A percentile compares a stretch with the other conserved stretches of the same genome.
Evolutionary conservation across 495 filamentous ascomycete species (phyloP).

Genomic region (Gamarada debralockiae): DNA sequence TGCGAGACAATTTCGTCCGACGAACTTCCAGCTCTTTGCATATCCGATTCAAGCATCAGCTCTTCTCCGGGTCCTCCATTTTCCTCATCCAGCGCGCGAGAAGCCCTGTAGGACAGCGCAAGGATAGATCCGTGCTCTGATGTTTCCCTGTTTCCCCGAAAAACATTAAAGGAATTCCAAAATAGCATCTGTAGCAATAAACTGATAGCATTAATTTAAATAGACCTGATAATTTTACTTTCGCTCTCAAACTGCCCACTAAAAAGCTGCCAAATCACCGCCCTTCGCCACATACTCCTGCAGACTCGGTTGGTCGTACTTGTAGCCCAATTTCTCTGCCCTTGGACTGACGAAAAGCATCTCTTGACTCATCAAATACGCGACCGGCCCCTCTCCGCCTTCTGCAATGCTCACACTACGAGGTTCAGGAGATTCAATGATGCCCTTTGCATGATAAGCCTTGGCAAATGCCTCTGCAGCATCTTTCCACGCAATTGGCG

Average conservation of each 20-base stretch:
- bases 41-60: background rate
- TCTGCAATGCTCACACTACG: background rate
- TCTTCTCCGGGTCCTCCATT: background rate
- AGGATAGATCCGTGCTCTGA: too few species aligned
- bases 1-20: background rate
- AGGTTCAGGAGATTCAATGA: background rate
- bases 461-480: background rate
- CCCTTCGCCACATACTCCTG: too few species aligned
- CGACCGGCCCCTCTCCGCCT: background rate
- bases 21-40: background rate
- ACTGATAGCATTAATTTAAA: too few species aligned
- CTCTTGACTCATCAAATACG: background rate
- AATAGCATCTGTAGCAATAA: too few species aligned
- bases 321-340: slow-evolving; percentile 2
- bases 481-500: background rate
- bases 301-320: too few species aligned
- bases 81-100: background rate
- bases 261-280: too few species aligned
- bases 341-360: background rate
- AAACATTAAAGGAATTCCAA: too few species aligned
- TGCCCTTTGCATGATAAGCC: background rate
- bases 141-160: too few species aligned
- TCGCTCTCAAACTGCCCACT: too few species aligned
- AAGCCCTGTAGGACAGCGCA: background rate
- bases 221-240: too few species aligned